Percentiles rank a stretch among this genome's conserved stretches.
phyloP scores from a whole-genome alignment of 129 eudicot genomes.

The Tagetes patula region DNA sequence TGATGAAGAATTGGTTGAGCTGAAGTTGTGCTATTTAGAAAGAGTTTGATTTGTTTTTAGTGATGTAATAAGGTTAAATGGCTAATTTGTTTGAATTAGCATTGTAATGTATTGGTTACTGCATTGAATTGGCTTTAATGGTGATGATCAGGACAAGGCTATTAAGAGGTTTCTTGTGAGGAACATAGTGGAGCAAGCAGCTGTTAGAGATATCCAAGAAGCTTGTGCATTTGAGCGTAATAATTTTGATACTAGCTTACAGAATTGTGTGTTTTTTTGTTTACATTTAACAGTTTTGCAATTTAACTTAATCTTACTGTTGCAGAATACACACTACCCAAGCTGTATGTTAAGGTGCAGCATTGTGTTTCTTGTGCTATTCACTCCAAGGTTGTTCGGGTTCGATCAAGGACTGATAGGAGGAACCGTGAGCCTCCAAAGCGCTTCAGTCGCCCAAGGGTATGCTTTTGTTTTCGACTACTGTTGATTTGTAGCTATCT shows the following conservation, averaged over 20 bases:
- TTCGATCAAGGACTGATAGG: conserved; percentile 58
- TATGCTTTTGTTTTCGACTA: conserved; percentile 9
- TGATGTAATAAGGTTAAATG: too few species aligned
- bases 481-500: not conserved
- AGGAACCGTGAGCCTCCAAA: conserved; percentile 35
- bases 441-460: conserved; percentile 77
- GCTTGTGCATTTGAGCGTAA: conserved; percentile 76
- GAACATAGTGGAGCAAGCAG: conserved; percentile 88
- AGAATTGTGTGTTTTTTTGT: not conserved
- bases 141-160: conserved; percentile 59
- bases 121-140: not conserved
- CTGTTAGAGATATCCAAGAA: conserved; percentile 85
- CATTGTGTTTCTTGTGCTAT: conserved; percentile 86
- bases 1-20: too few species aligned
- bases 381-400: conserved; percentile 84
- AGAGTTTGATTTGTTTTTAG: too few species aligned
- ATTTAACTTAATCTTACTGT: not conserved
- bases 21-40: too few species aligned
- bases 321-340: conserved; percentile 70
- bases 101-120: not conserved
- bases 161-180: conserved; percentile 88
- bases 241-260: not conserved
- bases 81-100: too few species aligned
- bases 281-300: not conserved
- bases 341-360: conserved; percentile 71